Evolutionary conservation across 2,329 filamentous ascomycete genomes (phyloP), one percentile per base, ranked within the genome.

Genomic region (Exophiala viscosa): DNA sequence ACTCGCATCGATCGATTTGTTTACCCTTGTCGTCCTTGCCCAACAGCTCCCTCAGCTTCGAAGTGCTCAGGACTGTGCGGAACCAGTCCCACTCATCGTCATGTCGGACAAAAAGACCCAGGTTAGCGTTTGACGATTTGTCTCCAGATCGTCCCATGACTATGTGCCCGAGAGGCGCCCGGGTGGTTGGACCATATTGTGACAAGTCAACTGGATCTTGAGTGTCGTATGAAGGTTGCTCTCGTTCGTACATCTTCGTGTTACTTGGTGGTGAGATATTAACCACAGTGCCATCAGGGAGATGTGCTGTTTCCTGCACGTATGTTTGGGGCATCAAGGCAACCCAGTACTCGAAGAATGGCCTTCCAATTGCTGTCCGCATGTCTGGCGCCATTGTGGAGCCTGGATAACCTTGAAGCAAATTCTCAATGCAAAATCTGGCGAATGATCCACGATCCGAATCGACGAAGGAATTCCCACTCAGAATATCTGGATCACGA

Each of bases 31-130:
- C 48, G n/a, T 60, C 58, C 1, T 46, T 35, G 1, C 48, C 60
- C 13, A 62, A 11, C 13, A 62, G 35, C 10, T 49, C 31, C 33
- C 54, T 54, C n/a, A 62, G 23, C 18, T 50, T 50, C 2, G 32
- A 11, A 3, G 52, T 32, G 4, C 51, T 49, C 17, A 63, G 7
- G 49, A 57, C 17, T 2, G 57, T 56, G 9, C 67, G 66, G 9
- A 75, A 62, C 71, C 73, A 76, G 0, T 70, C 60, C 55, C 67
- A 78, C 57, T 77, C 74, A 31, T 75, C 70, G 0, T 60, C 60
- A 32, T 65, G 58, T 1, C 69, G 66, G 4, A 73, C 70, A 48
- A 75, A 81, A 54, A 77, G 70, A 0, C 74, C 74, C 2, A 75
- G 66, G 41, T 76, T 77, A 35, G 66, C 69, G 55, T 77, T 70